Evolutionary conservation across 768 basidiomycete genomes (phyloP), one percentile per base, ranked within the genome.

Genomic region (Pleurotus tuber-regium): DNA sequence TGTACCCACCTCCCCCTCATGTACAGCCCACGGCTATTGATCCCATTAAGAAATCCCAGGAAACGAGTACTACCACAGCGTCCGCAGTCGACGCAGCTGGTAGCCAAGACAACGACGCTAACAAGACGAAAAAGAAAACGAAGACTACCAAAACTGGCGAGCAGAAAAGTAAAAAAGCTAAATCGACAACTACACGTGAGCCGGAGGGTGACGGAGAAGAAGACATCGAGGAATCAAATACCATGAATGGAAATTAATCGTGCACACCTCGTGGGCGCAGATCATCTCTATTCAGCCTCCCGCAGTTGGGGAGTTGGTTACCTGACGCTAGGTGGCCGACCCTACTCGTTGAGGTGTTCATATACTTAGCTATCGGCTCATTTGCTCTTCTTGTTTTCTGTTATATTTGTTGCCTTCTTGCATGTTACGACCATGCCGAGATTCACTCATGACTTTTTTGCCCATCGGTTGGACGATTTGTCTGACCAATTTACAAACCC

Each of bases 101-200:
- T 16, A 16, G 25, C 14, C 43, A 46, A 6, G 28, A 46, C 21
- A 44, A 29, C 43, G 10, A 24, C 21, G 25, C 24, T n/a, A 38
- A 38, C n/a, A 44, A 44, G 26, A 25, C 43, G n/a, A 44, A 44
- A 26, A 44, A 44, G 43, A 44, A 44, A 26, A 19, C 24, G 26
- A 26, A 24, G 43, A 28, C 23, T 14, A n/a, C 25, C 25, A 44
- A 44, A 28, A 26, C 21, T 16, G 36, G 36, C n/a, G 36, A 38
- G 6, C 36, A 38, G 36, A 38, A 38, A 38, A 38, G 36, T 38
- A 38, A 38, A 16, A 38, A 38, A 38, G 36, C n/a, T 16, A 38
- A 38, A 38, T 38, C n/a, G n/a, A 38, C 36, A 38, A 7, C 36
- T 38, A 38, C 36, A 38, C 36, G 36, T 38, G 36, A 7, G 14